Conservation (phyloP, 352 stramenopile genomes). For the Ophiocytium majus region DNA sequence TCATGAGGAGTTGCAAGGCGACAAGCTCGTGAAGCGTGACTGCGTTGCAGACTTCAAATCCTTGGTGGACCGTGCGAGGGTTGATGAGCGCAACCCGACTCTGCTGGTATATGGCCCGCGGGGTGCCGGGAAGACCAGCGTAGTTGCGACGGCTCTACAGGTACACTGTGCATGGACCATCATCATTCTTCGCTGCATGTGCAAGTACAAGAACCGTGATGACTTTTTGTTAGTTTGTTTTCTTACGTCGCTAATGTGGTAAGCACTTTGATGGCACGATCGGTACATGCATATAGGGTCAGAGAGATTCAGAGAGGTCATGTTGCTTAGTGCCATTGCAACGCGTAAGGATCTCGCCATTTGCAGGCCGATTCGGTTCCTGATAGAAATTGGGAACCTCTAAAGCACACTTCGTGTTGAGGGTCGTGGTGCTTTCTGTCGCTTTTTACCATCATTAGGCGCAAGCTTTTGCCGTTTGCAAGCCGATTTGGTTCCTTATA, state of each 20-base stretch:
- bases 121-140: neutral
- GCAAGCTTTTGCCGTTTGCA: neutral
- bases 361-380: too few species aligned
- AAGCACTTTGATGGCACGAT: neutral
- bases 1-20: neutral
- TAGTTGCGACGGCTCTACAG: neutral
- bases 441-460: neutral
- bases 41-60: neutral
- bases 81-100: neutral
- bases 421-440: neutral
- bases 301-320: too few species aligned
- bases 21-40: neutral
- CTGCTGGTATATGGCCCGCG: neutral
- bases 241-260: neutral
- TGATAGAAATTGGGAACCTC: too few species aligned
- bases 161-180: neutral
- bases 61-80: neutral
- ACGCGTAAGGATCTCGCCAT: too few species aligned
- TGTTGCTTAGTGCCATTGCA: too few species aligned
- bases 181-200: neutral
- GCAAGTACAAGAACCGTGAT: neutral
- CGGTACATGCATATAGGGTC: neutral
- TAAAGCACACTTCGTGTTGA: too few species aligned
- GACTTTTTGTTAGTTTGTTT: neutral
- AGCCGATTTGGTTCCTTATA: too few species aligned